Percentiles rank a stretch among this genome's conserved stretches.
phyloP scores from a whole-genome alignment of 768 basidiomycete genomes.

The Termitomyces sp. region DNA sequence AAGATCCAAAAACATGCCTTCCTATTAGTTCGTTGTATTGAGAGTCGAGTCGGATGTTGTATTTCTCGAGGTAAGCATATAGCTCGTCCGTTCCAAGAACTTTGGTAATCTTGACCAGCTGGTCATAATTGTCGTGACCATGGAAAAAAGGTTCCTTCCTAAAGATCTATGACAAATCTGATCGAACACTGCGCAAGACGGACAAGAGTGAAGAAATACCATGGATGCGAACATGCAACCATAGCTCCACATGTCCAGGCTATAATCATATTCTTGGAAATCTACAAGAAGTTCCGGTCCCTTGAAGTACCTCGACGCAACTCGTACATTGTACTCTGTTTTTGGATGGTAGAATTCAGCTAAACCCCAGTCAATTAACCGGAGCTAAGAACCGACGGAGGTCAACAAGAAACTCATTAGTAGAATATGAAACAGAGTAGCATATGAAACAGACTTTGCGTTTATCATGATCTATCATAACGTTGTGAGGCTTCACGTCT shows the following conservation, averaged over 20 bases:
- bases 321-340: constrained; percentile 97
- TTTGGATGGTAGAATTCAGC: constrained; percentile 98
- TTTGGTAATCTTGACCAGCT: constrained; percentile 96
- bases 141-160: constrained; percentile 99
- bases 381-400: constrained; percentile 49
- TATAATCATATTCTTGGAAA: constrained; percentile 98
- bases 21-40: constrained; percentile 94
- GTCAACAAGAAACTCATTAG: background rate
- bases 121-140: constrained; percentile 98
- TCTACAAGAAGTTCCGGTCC: constrained; percentile 95
- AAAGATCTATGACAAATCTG: constrained; percentile 67
- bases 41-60: constrained; percentile 92
- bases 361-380: constrained; percentile 97
- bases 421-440: constrained; percentile 27
- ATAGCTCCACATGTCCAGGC: constrained; percentile 97
- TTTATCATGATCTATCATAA: constrained; percentile 99
- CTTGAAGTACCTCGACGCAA: constrained; percentile 97
- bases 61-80: constrained; percentile 89
- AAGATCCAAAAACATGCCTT: constrained; percentile 39
- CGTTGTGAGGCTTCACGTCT: constrained; percentile 98
- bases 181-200: constrained; percentile 7
- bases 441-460: constrained; percentile 59
- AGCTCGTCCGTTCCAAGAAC: constrained; percentile 96
- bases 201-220: constrained; percentile 40
- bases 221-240: constrained; percentile 99